Evolutionary conservation across 306 rosid genomes (phyloP).

Genomic region (Malus sylvestris): DNA sequence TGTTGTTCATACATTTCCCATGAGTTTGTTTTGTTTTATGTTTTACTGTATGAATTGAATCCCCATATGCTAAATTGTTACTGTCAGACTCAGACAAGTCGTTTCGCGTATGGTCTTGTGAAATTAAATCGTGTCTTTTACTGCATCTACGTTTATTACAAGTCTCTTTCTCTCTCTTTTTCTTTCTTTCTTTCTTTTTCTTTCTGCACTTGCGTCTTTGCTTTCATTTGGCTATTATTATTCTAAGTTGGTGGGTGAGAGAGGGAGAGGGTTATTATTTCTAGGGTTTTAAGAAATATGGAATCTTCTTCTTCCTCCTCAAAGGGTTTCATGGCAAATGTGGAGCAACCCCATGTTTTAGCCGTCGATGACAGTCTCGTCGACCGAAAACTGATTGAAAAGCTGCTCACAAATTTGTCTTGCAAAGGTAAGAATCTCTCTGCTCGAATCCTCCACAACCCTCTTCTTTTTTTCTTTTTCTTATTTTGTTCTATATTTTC

Average conservation of each 20-base stretch:
- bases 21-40: slow-evolving; percentile 31
- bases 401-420: slow-evolving; percentile 72
- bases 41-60: not conserved
- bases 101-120: slow-evolving; percentile 13
- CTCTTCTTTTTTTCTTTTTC: not conserved
- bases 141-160: slow-evolving; percentile 27
- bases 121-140: slow-evolving; percentile 27
- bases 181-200: no score
- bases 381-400: slow-evolving; percentile 80
- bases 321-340: slow-evolving; percentile 47
- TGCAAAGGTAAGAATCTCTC: slow-evolving; percentile 53
- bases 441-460: not conserved
- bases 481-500: not conserved
- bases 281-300: slow-evolving; percentile 15
- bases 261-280: not conserved
- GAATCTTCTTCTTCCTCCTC: slow-evolving; percentile 34
- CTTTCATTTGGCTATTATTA: not conserved
- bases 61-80: not conserved
- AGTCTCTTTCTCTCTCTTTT: not conserved
- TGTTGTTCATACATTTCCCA: slow-evolving; percentile 40
- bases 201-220: not conserved
- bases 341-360: slow-evolving; percentile 72
- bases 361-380: slow-evolving; percentile 80
- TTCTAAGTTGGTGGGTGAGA: not conserved
- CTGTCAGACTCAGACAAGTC: slow-evolving; percentile 13